Base-by-base conservation (phyloP, 1,139 yeast genomes). In the Saccharomycopsis hybrid region DNA sequence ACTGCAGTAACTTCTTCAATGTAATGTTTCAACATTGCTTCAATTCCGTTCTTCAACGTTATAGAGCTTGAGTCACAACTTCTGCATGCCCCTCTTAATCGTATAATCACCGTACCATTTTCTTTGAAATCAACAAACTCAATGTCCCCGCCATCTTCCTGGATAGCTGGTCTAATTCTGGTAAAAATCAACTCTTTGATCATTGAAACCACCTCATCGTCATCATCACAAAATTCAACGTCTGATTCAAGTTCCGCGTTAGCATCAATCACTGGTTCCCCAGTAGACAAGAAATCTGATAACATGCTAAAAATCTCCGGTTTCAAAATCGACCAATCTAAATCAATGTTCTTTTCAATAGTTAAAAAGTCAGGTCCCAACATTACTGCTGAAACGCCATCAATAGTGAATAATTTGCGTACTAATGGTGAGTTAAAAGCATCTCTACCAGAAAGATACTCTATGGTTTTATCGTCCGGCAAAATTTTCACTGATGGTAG, bases 121-220 rank as follows among this genome's bases (percentile, higher is more conserved):
- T 73, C 74, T 46, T 75, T 76, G 62, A 82, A 84, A 2, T 71
- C 74, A 24, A 83, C 82, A 65, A 82, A 85, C 58, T 83, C 86
- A 54, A 85, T 80, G 62, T 85, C 94, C 8, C 94, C 94, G 49
- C 94, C 94, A 62, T 85, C 94, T 56, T 85, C 94, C 64, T 82
- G 85, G 55, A 85, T 83, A 0, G 97, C 97, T 0, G 99, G 98
- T 59, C 97, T 78, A 54, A 92, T 90, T 60, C 97, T 78, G 3
- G 99, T 92, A 60, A 87, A 90, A 52, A 92, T 85, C 49, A 92
- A 74, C 65, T 92, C 99, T 61, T 90, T 89, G 60, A 92, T 89
- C 87, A 92, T 85, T 11, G 85, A 78, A 48, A 92, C 89, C 2
- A 90, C 79, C 64, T 72, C 76, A 53, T 68, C 67, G 49, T 71